These are phyloP conservation scores for Leccinum incarnatum DNA, from an alignment of 768 basidiomycete species.

Conservation along the genomic window DNA sequence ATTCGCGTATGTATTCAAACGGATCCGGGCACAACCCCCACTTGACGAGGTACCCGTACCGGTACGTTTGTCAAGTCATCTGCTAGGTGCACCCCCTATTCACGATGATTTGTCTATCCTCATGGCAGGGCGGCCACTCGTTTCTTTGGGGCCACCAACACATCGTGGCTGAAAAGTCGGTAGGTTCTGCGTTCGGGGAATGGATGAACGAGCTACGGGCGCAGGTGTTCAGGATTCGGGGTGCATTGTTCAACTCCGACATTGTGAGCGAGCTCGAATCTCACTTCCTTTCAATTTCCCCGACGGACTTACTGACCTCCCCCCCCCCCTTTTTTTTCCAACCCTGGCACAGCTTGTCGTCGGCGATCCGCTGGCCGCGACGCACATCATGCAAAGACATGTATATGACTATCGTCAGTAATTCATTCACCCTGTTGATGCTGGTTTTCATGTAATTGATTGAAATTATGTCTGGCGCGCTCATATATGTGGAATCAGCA, in stretches of 20 bases:
- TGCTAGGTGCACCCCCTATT: not conserved
- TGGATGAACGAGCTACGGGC: slow-evolving; percentile 6
- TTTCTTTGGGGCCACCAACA: slow-evolving; percentile 8
- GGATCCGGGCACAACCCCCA: not conserved
- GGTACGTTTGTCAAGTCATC: not conserved
- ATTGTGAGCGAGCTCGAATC: slow-evolving; percentile 1
- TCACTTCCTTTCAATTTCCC: not conserved
- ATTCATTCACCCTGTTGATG: not conserved
- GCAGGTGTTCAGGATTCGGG: slow-evolving; percentile 5
- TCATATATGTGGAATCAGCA: not conserved
- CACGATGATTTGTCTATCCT: not conserved
- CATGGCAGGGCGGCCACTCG: not conserved
- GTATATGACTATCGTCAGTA: slow-evolving; percentile 10
- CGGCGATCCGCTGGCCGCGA: slow-evolving; percentile 4
- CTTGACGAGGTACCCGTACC: not conserved
- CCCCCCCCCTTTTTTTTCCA: not conserved
- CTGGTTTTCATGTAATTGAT: not conserved
- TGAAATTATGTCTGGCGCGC: not conserved
- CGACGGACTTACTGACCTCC: not conserved
- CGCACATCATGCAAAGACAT: slow-evolving; percentile 8
- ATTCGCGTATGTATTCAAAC: not conserved
- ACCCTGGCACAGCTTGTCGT: not conserved
- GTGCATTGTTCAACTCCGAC: slow-evolving; percentile 1
- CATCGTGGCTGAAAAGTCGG: slow-evolving; percentile 1
- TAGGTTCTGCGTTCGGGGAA: not conserved